Percentiles rank a stretch among this genome's conserved stretches.
phyloP scores from a whole-genome alignment of 2,329 filamentous ascomycete species.

The Fusarium nodosum region DNA sequence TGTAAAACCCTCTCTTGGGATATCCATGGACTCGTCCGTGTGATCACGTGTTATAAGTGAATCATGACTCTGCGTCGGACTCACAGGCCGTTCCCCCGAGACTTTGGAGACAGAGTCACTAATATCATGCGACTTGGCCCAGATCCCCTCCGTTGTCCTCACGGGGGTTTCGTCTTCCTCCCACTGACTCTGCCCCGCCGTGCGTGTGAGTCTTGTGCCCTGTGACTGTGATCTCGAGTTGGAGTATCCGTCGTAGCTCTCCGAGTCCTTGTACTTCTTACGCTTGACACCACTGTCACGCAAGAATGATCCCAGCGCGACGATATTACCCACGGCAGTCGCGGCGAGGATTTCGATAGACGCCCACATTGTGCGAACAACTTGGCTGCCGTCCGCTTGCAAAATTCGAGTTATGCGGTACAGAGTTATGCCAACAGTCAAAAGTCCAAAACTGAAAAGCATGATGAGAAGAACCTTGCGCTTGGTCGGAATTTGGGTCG shows the following conservation, averaged over 20 bases:
- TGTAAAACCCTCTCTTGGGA: slow-evolving; percentile 6
- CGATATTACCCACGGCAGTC: slow-evolving; percentile 83
- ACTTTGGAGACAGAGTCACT: slow-evolving; percentile 41
- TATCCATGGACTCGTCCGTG: slow-evolving; percentile 36
- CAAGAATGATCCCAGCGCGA: slow-evolving; percentile 90
- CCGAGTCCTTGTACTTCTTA: slow-evolving; percentile 77
- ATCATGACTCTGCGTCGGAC: slow-evolving; percentile 50
- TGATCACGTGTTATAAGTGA: slow-evolving; percentile 47
- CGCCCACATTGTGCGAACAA: slow-evolving; percentile 86
- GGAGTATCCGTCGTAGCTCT: slow-evolving; percentile 48
- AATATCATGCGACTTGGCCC: slow-evolving; percentile 43
- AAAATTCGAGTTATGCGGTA: slow-evolving; percentile 84
- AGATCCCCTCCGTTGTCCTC: slow-evolving; percentile 47
- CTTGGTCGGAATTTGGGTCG: slow-evolving; percentile 78
- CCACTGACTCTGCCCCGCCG: slow-evolving; percentile 42
- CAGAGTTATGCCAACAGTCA: slow-evolving; percentile 80
- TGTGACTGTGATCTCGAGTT: slow-evolving; percentile 46
- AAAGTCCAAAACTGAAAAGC: slow-evolving; percentile 83
- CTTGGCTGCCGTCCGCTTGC: slow-evolving; percentile 75
- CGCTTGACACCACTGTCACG: slow-evolving; percentile 90
- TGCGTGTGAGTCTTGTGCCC: slow-evolving; percentile 41
- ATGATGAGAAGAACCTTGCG: slow-evolving; percentile 82
- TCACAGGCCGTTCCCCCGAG: slow-evolving; percentile 34
- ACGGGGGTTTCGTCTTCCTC: slow-evolving; percentile 43
- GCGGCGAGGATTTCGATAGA: slow-evolving; percentile 90